Evolutionary conservation across 768 basidiomycete species (phyloP).

Genomic region (Amylocystis lapponica): DNA sequence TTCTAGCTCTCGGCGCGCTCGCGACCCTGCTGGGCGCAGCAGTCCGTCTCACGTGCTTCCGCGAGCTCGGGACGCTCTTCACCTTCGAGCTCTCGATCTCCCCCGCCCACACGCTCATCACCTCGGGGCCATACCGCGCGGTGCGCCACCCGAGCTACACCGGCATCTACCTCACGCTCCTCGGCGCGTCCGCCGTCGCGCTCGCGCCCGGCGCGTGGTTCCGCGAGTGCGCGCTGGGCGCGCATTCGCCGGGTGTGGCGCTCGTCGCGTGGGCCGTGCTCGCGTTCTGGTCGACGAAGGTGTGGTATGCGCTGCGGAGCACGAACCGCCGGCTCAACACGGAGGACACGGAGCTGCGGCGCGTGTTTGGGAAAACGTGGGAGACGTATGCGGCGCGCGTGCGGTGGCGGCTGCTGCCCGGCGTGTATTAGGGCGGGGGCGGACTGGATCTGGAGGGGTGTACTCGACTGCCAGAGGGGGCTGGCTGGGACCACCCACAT

Average conservation of each 20-base stretch:
- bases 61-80: constrained; percentile 30
- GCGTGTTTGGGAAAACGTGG: constrained; percentile 22
- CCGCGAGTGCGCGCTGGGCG: constrained; percentile 15
- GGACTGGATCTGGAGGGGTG: too few species aligned
- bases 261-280: constrained; percentile 14
- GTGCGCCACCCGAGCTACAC: constrained; percentile 39
- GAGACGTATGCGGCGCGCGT: constrained; percentile 19
- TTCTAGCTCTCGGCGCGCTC: constrained; percentile 27
- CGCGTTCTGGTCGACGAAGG: constrained; percentile 26
- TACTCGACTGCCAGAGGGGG: too few species aligned
- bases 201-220: constrained; percentile 20
- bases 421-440: constrained; percentile 16
- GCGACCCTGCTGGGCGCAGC: constrained; percentile 23
- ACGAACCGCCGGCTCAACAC: constrained; percentile 20
- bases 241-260: constrained; percentile 1
- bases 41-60: constrained; percentile 34
- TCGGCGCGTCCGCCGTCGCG: constrained; percentile 17
- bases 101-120: constrained; percentile 31
- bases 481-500: too few species aligned
- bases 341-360: constrained; percentile 19
- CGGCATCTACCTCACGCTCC: constrained; percentile 24
- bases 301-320: constrained; percentile 21
- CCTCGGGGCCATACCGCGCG: constrained; percentile 32
- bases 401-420: constrained; percentile 20
- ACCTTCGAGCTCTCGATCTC: constrained; percentile 37